Conservation (phyloP, 345 rosid species). For the Aegle marmelos region DNA sequence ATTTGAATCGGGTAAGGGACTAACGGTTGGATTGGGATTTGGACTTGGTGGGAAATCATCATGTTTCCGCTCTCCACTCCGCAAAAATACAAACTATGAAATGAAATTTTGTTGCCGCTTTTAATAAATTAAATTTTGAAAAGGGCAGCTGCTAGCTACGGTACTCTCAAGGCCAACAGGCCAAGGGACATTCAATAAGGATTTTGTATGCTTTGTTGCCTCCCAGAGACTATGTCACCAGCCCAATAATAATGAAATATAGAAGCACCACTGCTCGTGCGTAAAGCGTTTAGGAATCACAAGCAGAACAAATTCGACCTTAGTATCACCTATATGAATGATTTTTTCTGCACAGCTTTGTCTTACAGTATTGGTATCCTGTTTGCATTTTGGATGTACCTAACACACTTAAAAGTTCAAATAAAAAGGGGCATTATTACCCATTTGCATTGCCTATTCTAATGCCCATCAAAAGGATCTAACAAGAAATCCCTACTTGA, state of each 20-base stretch:
- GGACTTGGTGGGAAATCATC: constrained; percentile 22
- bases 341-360: background rate
- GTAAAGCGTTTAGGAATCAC: too few relatives aligned
- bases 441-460: constrained; percentile 7
- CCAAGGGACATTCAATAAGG: background rate
- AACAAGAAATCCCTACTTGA: background rate
- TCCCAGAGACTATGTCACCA: too few relatives aligned
- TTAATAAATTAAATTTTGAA: too few relatives aligned
- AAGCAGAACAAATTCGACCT: background rate
- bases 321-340: background rate
- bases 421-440: background rate
- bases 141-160: too few relatives aligned
- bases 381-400: background rate
- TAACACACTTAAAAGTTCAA: background rate
- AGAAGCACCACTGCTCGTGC: too few relatives aligned
- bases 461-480: constrained; percentile 18
- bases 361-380: background rate
- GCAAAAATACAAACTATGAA: background rate
- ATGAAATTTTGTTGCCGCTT: background rate
- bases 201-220: too few relatives aligned
- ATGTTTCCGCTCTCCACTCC: background rate
- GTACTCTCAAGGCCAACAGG: too few relatives aligned
- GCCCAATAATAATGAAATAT: background rate
- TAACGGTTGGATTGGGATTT: constrained; percentile 26
- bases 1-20: constrained; percentile 17